Percentiles rank a stretch among this genome's conserved stretches.
Evolutionary conservation across 2,329 filamentous ascomycete genomes (phyloP).

Genomic region (Nigrospora sphaerica): DNA sequence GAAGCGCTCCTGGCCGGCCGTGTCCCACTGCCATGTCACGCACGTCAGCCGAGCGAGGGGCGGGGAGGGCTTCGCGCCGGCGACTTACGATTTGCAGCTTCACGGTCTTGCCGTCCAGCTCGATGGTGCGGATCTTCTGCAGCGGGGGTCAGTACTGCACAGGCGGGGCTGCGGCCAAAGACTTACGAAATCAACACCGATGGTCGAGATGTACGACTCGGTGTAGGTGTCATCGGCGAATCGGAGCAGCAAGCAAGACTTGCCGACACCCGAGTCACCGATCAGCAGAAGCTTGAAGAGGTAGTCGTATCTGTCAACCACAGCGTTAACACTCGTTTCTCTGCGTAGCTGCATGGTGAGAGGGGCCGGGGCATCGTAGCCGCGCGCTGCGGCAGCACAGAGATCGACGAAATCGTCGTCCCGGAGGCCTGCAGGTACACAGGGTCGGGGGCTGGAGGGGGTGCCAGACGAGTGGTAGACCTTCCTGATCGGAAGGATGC

Average conservation of each 20-base stretch:
- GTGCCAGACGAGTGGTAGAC: too few species aligned
- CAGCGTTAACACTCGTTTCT: neutral
- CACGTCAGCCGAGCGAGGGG: constrained; percentile 16
- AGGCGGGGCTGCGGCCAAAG: neutral
- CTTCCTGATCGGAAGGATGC: too few species aligned
- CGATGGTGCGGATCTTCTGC: constrained; percentile 99
- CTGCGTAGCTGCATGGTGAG: too few species aligned
- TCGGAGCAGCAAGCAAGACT: constrained; percentile 95
- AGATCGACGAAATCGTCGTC: too few species aligned
- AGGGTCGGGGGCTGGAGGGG: too few species aligned
- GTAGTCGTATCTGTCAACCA: constrained; percentile 87
- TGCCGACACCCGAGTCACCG: constrained; percentile 99
- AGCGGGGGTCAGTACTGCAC: constrained; percentile 20
- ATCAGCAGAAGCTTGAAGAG: constrained; percentile 99
- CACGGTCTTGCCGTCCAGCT: constrained; percentile 98
- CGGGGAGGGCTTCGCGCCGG: neutral
- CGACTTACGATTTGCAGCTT: constrained; percentile 93
- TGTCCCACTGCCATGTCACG: constrained; percentile 73
- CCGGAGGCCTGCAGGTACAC: too few species aligned
- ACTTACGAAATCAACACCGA: constrained; percentile 97
- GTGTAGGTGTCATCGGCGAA: constrained; percentile 99
- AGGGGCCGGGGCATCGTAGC: neutral
- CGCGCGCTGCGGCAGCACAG: too few species aligned
- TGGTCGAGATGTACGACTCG: constrained; percentile 99
- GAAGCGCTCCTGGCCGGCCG: constrained; percentile 98